Evolutionary conservation across 2,329 filamentous ascomycete genomes (phyloP).

Genomic region (Alternaria triticimaculans): DNA sequence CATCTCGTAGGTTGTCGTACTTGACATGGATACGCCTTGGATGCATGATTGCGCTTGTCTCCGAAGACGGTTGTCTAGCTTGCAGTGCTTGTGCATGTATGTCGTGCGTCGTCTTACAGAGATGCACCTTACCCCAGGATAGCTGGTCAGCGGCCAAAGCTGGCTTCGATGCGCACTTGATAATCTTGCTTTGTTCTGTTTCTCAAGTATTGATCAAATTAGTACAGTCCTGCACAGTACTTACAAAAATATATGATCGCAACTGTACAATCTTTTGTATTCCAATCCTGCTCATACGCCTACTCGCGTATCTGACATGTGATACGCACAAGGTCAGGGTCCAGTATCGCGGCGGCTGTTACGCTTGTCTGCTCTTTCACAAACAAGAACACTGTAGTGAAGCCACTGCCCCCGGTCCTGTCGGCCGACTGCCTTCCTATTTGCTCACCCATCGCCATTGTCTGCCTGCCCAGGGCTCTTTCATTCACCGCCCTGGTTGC

Average conservation of each 20-base stretch:
- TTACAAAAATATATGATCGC: not conserved
- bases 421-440: not conserved
- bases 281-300: not conserved
- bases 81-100: slow-evolving; percentile 3
- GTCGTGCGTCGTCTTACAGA: slow-evolving; percentile 1
- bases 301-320: slow-evolving; percentile 9
- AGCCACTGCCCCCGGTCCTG: not conserved
- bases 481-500: slow-evolving; percentile 31
- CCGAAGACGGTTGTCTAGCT: not conserved
- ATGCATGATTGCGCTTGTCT: slow-evolving; percentile 5
- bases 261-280: not conserved
- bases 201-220: not conserved
- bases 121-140: not conserved
- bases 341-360: slow-evolving; percentile 2
- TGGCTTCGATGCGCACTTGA: not conserved
- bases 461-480: slow-evolving; percentile 17
- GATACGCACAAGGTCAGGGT: slow-evolving; percentile 7
- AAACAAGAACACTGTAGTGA: not conserved
- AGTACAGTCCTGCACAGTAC: not conserved
- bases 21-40: slow-evolving; percentile 5
- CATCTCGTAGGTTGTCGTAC: slow-evolving; percentile 8
- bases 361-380: not conserved
- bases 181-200: not conserved
- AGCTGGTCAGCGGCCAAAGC: not conserved
- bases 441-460: slow-evolving; percentile 7